Evolutionary conservation across 805 yeast genomes (phyloP), one percentile per base, ranked within the genome.

Genomic region (Candida easanensis): DNA sequence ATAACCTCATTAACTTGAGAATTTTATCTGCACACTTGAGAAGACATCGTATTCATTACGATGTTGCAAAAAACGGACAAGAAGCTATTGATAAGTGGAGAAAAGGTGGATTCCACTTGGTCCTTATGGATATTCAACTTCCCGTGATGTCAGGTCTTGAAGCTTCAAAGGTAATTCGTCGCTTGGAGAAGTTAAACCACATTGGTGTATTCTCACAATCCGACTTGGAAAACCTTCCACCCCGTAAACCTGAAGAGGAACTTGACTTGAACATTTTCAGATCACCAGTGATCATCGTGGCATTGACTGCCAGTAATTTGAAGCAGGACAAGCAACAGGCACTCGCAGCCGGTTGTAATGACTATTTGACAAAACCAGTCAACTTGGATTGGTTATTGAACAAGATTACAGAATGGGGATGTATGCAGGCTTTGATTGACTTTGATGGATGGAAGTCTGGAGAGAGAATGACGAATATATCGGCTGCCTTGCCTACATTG

Each of bases 201-300:
- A 87, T 90, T 49, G 97, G 97, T 10, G 57, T 60, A 8, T 52
- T 54, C 27, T 55, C 62, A 0, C 46, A 50, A 17, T 44, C 55
- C 11, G 60, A 60, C 19, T 36, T 60, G 9, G 51, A 53, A n/a
- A 47, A 50, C 38, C 16, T 50, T 26, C 48, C 55, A 26, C 44
- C 48, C 4, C 58, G 58, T 22, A 53, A 51, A 17, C 69, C 68
- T 10, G 74, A 71, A 9, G 89, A 84, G 50, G 69, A 68, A 32
- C 63, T 88, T 7, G 88, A 85, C 52, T 62, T 76, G 21, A 66
- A 70, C 10, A 64, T 76, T n/a, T 88, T 88, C 64, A 76, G 88
- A 50, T 84, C 95, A 0, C 99, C 99, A 0, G 96, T 95, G n/a
- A 93, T 93, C 44, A 91, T 93, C 40, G 99, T 93, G 17, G 99